Base-by-base conservation (phyloP, 1,139 yeast genomes). In the Pichia sp. region DNA sequence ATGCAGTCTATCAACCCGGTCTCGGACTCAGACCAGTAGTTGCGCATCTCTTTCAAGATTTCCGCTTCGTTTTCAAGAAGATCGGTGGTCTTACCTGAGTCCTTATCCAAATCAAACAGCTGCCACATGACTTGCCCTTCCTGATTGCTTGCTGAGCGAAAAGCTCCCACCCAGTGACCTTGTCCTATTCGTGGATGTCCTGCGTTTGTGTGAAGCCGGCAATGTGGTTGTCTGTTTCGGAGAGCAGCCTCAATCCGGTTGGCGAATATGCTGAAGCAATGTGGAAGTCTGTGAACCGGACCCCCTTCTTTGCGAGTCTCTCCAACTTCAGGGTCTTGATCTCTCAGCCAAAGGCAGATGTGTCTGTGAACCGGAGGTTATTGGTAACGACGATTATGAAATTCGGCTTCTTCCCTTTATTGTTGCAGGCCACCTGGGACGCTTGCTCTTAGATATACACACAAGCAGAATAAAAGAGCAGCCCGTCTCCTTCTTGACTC, bases 181-280 rank as follows among this genome's bases (percentile, higher is more conserved):
- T 72, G n/a, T 78, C 75, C 29, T 76, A 78, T 47, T 68, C 69
- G 61, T 78, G 81, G 45, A 76, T 71, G n/a, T 61, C 57, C 2
- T 63, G 65, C 1, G 63, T 17, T 65, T 52, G 4, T 70, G 71
- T 1, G 69, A 80, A 66, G 0, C 85, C 85, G 7, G 85, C 84
- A 64, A 81, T 75, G 57, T 81, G 85, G 61, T 80, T 79, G 60
- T 81, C 85, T 0, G 85, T 81, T 1, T 86, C 87, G 2, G 83
- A 77, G 46, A 82, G 68, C 8, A 82, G 70, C 83, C 82, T 82
- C 10, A 85, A 80, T 56, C 86, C 68, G 0, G 87, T 82, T 3
- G 87, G 86, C 2, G 85, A 80, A 60, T 86, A 82, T 3, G 86
- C 85, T 1, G 85, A 76, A 2, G 87, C 86, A 2, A 86, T 79